Evolutionary conservation across 75 land plant species (phyloP).

Genomic region (Azolla pinnata): DNA sequence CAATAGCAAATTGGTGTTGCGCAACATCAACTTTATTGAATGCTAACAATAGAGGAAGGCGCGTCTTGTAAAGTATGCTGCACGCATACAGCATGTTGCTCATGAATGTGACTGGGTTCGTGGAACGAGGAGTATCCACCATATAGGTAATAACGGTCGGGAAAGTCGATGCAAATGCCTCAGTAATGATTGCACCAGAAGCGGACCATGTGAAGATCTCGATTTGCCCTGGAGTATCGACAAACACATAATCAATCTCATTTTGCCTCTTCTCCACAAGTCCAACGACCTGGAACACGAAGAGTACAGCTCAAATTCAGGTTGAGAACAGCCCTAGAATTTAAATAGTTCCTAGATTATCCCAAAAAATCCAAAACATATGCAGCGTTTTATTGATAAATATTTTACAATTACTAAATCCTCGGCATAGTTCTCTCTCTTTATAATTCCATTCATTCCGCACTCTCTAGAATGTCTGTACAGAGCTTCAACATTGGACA

Average conservation of each 20-base stretch:
- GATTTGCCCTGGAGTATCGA: slow-evolving; percentile 98
- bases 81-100: slow-evolving; percentile 99
- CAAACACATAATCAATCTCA: slow-evolving; percentile 92
- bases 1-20: slow-evolving; percentile 87
- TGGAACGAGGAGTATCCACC: slow-evolving; percentile 93
- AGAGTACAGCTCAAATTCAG: not conserved
- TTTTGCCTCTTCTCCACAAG: slow-evolving; percentile 83
- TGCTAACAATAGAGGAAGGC: slow-evolving; percentile 65
- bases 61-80: slow-evolving; percentile 88
- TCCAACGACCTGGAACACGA: slow-evolving; percentile 52
- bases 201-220: slow-evolving; percentile 99
- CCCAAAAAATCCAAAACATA: too few relatives aligned
- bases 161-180: slow-evolving; percentile 97
- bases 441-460: too few relatives aligned
- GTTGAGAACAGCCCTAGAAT: too few relatives aligned
- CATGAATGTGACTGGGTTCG: slow-evolving; percentile 89
- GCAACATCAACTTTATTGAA: slow-evolving; percentile 96
- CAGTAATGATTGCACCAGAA: slow-evolving; percentile 94
- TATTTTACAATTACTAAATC: too few relatives aligned
- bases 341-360: too few relatives aligned
- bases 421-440: too few relatives aligned
- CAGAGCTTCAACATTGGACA: too few relatives aligned
- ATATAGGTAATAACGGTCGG: slow-evolving; percentile 89
- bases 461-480: too few relatives aligned
- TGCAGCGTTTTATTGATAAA: too few relatives aligned